These are phyloP conservation scores for Saccharomycopsis selenospora DNA, from an alignment of 805 yeast species.

Conservation along the genomic window DNA sequence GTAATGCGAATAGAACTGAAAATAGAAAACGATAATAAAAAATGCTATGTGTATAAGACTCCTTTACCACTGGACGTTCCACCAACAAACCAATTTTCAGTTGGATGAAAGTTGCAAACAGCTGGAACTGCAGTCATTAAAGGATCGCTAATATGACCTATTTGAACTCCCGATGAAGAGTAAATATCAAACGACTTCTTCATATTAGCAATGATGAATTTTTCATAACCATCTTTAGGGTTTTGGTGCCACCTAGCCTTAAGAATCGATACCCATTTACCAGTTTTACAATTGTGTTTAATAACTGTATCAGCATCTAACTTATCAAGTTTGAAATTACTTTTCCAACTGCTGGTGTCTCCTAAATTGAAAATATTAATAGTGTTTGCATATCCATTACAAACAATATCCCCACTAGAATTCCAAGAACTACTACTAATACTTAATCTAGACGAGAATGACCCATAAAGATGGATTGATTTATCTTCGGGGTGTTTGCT, in stretches of 20 bases:
- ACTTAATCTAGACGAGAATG: slow-evolving; percentile 66
- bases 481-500: slow-evolving; percentile 33
- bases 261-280: slow-evolving; percentile 91
- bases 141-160: slow-evolving; percentile 60
- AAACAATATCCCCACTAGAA: slow-evolving; percentile 58
- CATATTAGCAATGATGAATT: slow-evolving; percentile 92
- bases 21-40: no score
- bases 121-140: slow-evolving; percentile 89
- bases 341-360: slow-evolving; percentile 12
- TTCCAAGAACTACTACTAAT: slow-evolving; percentile 85
- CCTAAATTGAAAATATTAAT: slow-evolving; percentile 62
- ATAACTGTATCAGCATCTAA: slow-evolving; percentile 43
- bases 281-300: slow-evolving; percentile 91
- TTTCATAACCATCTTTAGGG: slow-evolving; percentile 66
- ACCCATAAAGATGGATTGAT: slow-evolving; percentile 30
- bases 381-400: slow-evolving; percentile 90
- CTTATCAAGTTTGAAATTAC: background rate
- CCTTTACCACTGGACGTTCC: slow-evolving; percentile 89
- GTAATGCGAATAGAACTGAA: no score
- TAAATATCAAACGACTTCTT: slow-evolving; percentile 79
- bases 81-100: slow-evolving; percentile 85
- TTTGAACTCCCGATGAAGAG: slow-evolving; percentile 63
- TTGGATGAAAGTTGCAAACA: slow-evolving; percentile 74
- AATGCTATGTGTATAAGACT: slow-evolving; percentile 11
- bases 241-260: slow-evolving; percentile 79